These are phyloP conservation scores for Trichosporon faecale DNA, from an alignment of 1,284 basidiomycete species.

Conservation along the genomic window DNA sequence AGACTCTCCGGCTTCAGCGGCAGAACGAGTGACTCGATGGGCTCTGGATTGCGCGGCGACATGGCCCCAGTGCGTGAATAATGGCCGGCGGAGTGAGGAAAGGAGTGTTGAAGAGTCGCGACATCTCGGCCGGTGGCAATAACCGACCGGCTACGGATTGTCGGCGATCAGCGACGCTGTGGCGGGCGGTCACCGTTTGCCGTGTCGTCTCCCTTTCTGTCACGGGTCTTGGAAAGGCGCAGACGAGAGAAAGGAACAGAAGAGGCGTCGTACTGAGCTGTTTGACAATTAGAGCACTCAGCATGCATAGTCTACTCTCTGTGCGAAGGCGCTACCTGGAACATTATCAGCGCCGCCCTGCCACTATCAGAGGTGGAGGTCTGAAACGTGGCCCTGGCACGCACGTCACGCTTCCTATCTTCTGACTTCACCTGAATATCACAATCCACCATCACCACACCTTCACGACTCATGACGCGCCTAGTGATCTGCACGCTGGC, in stretches of 20 bases:
- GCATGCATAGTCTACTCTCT: neutral
- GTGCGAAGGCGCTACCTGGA: too few relatives aligned
- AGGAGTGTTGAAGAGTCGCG: neutral
- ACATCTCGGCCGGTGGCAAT: neutral
- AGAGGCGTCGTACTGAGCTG: too few relatives aligned
- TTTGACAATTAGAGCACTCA: too few relatives aligned
- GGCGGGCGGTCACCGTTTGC: neutral
- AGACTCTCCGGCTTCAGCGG: slow-evolving; percentile 47
- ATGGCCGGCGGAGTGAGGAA: neutral
- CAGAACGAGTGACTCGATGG: slow-evolving; percentile 39
- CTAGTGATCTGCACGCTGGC: slow-evolving; percentile 36
- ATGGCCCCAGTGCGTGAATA: slow-evolving; percentile 8
- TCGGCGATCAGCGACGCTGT: slow-evolving; percentile 7
- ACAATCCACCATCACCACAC: neutral
- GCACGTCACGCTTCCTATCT: neutral
- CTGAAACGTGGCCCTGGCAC: slow-evolving; percentile 3
- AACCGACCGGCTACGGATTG: slow-evolving; percentile 7
- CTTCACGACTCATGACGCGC: slow-evolving; percentile 11
- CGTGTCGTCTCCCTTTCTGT: neutral
- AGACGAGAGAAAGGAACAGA: too few relatives aligned
- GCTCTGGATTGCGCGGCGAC: slow-evolving; percentile 28
- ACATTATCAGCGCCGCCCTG: neutral
- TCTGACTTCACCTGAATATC: neutral
- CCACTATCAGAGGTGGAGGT: slow-evolving; percentile 5
- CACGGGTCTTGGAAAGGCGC: too few relatives aligned